phyloP scores from a whole-genome alignment of 2,329 filamentous ascomycete species.

The Aspergillus calidoustus region DNA sequence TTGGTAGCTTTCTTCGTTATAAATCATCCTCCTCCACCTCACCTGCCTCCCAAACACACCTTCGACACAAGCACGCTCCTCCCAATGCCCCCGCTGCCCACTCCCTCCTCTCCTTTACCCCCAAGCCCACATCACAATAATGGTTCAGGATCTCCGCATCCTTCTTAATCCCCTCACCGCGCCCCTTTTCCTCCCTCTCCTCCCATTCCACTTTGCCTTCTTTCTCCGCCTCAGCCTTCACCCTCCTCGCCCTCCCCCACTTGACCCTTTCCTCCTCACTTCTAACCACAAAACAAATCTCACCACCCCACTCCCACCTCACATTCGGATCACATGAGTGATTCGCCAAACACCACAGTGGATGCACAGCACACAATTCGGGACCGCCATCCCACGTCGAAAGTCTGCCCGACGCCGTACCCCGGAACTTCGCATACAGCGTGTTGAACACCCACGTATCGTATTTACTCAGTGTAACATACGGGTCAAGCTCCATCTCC shows the following conservation, averaged over 20 bases:
- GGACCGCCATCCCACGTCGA: slow-evolving; percentile 77
- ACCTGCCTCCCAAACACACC: slow-evolving; percentile 75
- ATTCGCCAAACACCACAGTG: slow-evolving; percentile 94
- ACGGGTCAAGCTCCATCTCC: slow-evolving; percentile 67
- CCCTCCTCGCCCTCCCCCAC: slow-evolving; percentile 33
- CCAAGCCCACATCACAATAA: slow-evolving; percentile 84
- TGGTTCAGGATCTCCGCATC: slow-evolving; percentile 91
- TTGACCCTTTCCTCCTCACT: slow-evolving; percentile 39
- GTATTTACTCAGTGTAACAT: slow-evolving; percentile 48
- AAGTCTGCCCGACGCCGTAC: slow-evolving; percentile 85
- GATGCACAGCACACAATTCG: slow-evolving; percentile 91
- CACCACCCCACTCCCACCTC: slow-evolving; percentile 81
- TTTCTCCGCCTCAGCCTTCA: slow-evolving; percentile 23
- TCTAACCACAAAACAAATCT: slow-evolving; percentile 46
- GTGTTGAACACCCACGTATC: slow-evolving; percentile 77
- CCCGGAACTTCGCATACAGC: slow-evolving; percentile 88
- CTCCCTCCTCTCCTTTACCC: slow-evolving; percentile 79
- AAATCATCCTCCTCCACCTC: slow-evolving; percentile 20
- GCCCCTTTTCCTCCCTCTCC: slow-evolving; percentile 48
- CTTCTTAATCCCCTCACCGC: slow-evolving; percentile 58
- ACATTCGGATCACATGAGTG: slow-evolving; percentile 97
- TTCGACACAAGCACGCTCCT: slow-evolving; percentile 82
- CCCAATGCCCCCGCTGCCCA: slow-evolving; percentile 89
- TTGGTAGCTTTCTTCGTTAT: background rate
- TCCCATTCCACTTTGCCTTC: slow-evolving; percentile 21